Evolutionary conservation across 139 green algal genomes (phyloP).

Genomic region (Ulvella scutata): DNA sequence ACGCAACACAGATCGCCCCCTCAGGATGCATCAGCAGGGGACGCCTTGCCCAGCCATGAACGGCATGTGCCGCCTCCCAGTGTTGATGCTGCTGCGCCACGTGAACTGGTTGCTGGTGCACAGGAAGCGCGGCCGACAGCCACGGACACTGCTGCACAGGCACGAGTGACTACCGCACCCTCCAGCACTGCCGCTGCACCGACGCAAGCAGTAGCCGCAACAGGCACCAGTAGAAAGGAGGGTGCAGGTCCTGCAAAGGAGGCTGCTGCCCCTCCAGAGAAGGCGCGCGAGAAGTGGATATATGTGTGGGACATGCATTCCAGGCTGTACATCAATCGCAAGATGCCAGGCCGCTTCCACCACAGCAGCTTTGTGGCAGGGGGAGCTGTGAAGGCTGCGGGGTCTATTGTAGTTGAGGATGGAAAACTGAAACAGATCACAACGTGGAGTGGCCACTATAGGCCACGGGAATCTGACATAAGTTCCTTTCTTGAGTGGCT

Average conservation of each 20-base stretch:
- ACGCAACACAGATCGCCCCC: no score
- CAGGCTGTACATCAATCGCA: constrained; percentile 35
- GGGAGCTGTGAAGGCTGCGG: constrained; percentile 34
- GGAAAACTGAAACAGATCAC: constrained; percentile 33
- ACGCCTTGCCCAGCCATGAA: no score
- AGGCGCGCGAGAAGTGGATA: constrained; percentile 34
- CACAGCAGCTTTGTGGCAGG: constrained; percentile 45
- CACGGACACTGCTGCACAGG: no score
- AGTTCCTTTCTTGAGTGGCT: not conserved
- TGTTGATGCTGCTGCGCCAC: no score
- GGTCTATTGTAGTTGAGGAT: constrained; percentile 27
- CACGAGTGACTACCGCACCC: no score
- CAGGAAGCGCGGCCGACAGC: no score
- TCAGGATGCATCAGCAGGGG: no score
- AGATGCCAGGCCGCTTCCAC: constrained; percentile 31
- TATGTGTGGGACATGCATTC: constrained; percentile 31
- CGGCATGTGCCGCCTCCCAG: no score
- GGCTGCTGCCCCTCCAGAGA: not conserved
- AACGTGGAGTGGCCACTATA: constrained; percentile 44
- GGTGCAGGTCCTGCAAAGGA: not conserved
- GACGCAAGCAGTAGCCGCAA: no score
- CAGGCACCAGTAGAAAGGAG: no score
- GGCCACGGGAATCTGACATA: constrained; percentile 2
- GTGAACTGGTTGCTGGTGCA: no score
- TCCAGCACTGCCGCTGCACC: no score